Base-by-base conservation (phyloP, 148 eudicot species). In the Cornus suecica region DNA sequence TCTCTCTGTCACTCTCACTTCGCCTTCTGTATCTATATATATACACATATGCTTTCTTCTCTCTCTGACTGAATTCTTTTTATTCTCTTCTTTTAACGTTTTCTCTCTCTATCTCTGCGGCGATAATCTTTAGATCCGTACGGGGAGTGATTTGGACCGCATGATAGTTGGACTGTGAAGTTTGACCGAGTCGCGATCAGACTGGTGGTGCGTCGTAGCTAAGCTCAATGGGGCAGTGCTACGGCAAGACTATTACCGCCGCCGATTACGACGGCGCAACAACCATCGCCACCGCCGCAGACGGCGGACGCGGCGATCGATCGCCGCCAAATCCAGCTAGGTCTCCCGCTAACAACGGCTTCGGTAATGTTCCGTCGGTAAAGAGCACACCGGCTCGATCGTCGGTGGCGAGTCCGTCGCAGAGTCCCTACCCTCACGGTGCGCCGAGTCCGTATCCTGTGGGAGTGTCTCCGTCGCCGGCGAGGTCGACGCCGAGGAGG, bases 221-320 rank as follows among this genome's bases (percentile, higher is more conserved):
- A 70, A 14, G 26, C 73, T 13, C 32, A 10, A 90, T 90, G 94
- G 94, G 94, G 69, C 94, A 90, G 91, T 90, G 94, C 72, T 88
- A 88, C 79, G 94, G 91, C 51, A 83, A 79, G 75, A 81, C 94
- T 77, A 78, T 69, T 11, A 85, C 79, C 66, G 72, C 80, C 77
- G 77, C 69, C 69, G 86, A 78, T 6, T 37, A 37, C 34, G 78
- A 68, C 22, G 83, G 52, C 22, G 56, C 13, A 4, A 37, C 42
- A 4, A 37, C 9, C 28, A 3, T 54, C 79, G 42, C 60, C 73
- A 71, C 73, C 0, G 42, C 68, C 60, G 66, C 74, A 32, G 72
- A 60, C 75, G 66, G 68, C 72, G 65, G 42, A 37, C 9, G 1
- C 7, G 42, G 69, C 27, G 24, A 78, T 28, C 58, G 37, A 30